Percentiles rank a stretch among this genome's conserved stretches.
phyloP scores from a whole-genome alignment of 2,329 filamentous ascomycete species.

The Penicillium sp. region DNA sequence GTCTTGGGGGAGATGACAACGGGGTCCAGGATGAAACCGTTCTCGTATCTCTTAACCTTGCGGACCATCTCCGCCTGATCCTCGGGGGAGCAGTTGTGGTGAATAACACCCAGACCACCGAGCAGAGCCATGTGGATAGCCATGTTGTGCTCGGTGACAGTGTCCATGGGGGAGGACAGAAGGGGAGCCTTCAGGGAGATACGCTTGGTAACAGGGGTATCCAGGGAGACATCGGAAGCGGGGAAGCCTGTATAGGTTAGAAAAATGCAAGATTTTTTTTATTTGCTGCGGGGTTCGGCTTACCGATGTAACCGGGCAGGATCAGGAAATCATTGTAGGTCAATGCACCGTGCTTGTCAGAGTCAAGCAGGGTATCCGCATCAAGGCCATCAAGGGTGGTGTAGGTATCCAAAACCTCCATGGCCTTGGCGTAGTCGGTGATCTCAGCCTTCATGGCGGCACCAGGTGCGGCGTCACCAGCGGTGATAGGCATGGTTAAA shows the following conservation, averaged over 20 bases:
- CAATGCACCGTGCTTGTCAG: slow-evolving; percentile 85
- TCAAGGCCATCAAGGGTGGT: slow-evolving; percentile 79
- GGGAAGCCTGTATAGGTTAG: slow-evolving; percentile 65
- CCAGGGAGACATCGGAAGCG: slow-evolving; percentile 81
- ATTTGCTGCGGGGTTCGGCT: slow-evolving; percentile 22
- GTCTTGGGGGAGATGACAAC: slow-evolving; percentile 85
- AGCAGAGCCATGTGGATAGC: slow-evolving; percentile 78
- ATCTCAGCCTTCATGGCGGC: slow-evolving; percentile 54
- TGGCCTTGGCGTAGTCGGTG: slow-evolving; percentile 71
- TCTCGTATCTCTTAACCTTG: slow-evolving; percentile 99
- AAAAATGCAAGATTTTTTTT: neutral
- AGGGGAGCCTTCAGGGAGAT: slow-evolving; percentile 96
- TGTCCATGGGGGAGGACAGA: slow-evolving; percentile 98
- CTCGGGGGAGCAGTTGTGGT: slow-evolving; percentile 99
- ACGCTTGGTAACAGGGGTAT: slow-evolving; percentile 90
- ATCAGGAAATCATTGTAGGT: slow-evolving; percentile 99
- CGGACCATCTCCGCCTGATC: slow-evolving; percentile 98
- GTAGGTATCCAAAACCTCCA: slow-evolving; percentile 80
- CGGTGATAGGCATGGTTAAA: slow-evolving; percentile 65
- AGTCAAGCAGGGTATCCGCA: slow-evolving; percentile 83
- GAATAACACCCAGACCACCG: slow-evolving; percentile 73
- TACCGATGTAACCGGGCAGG: slow-evolving; percentile 92
- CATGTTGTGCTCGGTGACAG: slow-evolving; percentile 99
- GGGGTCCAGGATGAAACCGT: slow-evolving; percentile 96
- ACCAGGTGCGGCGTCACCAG: slow-evolving; percentile 58